Evolutionary conservation across 768 basidiomycete species (phyloP).

Genomic region (Xerocomellus amylosporus): DNA sequence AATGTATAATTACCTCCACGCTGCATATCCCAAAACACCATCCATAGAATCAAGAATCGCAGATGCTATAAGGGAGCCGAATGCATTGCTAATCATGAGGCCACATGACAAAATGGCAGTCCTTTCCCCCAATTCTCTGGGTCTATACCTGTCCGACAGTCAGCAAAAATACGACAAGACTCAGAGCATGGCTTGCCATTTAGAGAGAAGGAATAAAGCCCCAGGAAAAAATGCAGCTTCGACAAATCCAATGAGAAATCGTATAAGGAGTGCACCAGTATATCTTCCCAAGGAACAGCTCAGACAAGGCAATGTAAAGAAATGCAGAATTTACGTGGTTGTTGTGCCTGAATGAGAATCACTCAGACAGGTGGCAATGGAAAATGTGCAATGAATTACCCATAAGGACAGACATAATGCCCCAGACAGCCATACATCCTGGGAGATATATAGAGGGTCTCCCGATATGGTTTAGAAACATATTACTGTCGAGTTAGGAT

Average conservation of each 20-base stretch:
- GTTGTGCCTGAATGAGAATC: conserved; percentile 36
- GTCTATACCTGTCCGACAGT: conserved; percentile 57
- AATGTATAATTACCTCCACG: conserved; percentile 58
- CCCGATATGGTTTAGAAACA: conserved; percentile 65
- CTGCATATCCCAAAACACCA: conserved; percentile 60
- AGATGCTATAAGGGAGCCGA: conserved; percentile 75
- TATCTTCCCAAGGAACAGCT: conserved; percentile 44
- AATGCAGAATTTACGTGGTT: conserved; percentile 29
- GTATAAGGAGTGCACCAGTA: conserved; percentile 57
- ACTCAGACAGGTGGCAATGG: neutral
- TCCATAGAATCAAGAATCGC: conserved; percentile 73
- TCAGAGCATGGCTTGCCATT: conserved; percentile 32
- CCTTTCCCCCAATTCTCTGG: conserved; percentile 64
- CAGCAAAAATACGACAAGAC: conserved; percentile 42
- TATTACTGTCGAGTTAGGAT: conserved; percentile 47
- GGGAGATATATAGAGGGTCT: conserved; percentile 69
- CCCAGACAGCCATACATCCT: conserved; percentile 69
- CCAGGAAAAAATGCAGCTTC: conserved; percentile 73
- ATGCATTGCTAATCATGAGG: conserved; percentile 75
- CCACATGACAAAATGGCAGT: conserved; percentile 71
- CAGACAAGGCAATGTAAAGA: neutral
- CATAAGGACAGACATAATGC: conserved; percentile 53
- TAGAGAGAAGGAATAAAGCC: conserved; percentile 40
- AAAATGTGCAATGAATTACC: conserved; percentile 32
- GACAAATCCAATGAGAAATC: conserved; percentile 78